phyloP scores from a whole-genome alignment of 371 early-diverging fungal species.

The Cokeromyces recurvatus region DNA sequence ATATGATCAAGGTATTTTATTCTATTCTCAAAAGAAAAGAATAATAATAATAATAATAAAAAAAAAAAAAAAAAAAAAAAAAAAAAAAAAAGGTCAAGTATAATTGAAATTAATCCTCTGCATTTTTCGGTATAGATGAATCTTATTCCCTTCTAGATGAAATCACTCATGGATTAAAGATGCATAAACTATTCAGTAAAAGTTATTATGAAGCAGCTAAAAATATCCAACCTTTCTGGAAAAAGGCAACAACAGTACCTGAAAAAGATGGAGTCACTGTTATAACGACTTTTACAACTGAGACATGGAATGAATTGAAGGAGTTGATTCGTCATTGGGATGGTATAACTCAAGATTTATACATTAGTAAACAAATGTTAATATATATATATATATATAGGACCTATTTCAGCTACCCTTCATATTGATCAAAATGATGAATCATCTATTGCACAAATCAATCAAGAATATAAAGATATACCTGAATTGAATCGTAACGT shows the following conservation, averaged over 20 bases:
- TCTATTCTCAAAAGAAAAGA: too few species aligned
- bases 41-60: too few species aligned
- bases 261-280: conserved; percentile 28
- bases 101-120: not conserved
- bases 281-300: conserved; percentile 33
- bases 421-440: conserved; percentile 25
- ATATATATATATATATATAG: conserved; percentile 16
- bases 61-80: not conserved
- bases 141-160: conserved; percentile 30
- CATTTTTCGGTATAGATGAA: conserved; percentile 16
- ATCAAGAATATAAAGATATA: conserved; percentile 15
- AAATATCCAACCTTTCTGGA: conserved; percentile 36
- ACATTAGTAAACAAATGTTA: too few species aligned
- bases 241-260: conserved; percentile 21
- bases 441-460: conserved; percentile 11
- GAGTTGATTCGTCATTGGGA: conserved; percentile 39
- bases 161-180: conserved; percentile 41
- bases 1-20: conserved; percentile 34
- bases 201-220: conserved; percentile 33
- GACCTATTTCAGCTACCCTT: conserved; percentile 41
- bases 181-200: conserved; percentile 43
- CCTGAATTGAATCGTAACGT: conserved; percentile 25
- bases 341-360: conserved; percentile 19
- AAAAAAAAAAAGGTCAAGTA: not conserved
- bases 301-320: conserved; percentile 34